Conservation (phyloP, 345 rosid genomes). For the Kandelia obovata region DNA sequence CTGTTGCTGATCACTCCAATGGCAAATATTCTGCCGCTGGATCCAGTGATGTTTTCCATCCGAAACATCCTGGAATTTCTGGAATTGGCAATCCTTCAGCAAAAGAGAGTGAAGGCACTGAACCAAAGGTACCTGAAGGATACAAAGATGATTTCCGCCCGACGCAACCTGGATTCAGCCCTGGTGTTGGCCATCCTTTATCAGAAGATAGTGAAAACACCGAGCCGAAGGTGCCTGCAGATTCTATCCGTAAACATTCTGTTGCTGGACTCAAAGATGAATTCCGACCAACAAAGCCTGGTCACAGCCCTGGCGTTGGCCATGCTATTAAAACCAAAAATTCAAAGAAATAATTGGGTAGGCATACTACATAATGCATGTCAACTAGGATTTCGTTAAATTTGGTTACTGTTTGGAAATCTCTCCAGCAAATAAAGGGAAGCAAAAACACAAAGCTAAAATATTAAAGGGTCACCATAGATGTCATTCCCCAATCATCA, state of each 20-base stretch:
- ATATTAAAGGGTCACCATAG: no score
- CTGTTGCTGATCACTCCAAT: background rate
- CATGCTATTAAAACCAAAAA: background rate
- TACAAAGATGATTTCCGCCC: slow-evolving; percentile 26
- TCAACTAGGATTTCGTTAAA: no score
- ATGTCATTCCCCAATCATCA: no score
- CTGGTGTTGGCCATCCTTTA: background rate
- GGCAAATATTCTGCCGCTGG: background rate
- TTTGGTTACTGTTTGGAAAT: no score
- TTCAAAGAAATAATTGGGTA: background rate
- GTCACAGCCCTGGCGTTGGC: slow-evolving; percentile 48
- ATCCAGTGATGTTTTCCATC: slow-evolving; percentile 38
- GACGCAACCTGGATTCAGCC: slow-evolving; percentile 5
- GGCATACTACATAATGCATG: background rate
- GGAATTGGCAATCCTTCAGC: slow-evolving; percentile 16
- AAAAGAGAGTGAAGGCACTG: background rate
- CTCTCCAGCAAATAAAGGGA: no score
- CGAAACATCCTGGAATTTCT: slow-evolving; percentile 52
- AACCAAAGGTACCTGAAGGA: background rate
- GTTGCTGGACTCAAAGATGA: slow-evolving; percentile 27
- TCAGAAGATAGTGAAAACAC: background rate
- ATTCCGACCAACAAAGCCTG: slow-evolving; percentile 51
- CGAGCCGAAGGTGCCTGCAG: background rate
- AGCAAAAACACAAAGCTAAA: no score
- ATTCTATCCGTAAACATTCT: background rate